Base-by-base conservation (phyloP, 2,329 filamentous ascomycete species). In the Cytospora leucostoma region DNA sequence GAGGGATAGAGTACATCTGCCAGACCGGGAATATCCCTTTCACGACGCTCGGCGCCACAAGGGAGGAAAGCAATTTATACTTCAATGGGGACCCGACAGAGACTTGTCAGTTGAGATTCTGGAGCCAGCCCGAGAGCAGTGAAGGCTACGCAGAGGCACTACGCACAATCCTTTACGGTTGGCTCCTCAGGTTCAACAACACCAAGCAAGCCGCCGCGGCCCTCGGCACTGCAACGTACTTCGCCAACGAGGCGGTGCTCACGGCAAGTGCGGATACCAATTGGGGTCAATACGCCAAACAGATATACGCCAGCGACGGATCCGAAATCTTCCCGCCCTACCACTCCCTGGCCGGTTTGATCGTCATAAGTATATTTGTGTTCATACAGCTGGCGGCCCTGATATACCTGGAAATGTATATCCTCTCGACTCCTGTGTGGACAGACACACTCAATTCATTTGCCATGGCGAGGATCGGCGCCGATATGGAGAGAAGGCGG, bases 151-250 rank as follows among this genome's bases (percentile, higher is more conserved):
- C n/a, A n/a, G n/a, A n/a, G n/a, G n/a, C n/a, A n/a, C n/a, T n/a
- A n/a, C n/a, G n/a, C n/a, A n/a, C n/a, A n/a, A n/a, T n/a, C n/a
- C n/a, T n/a, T n/a, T n/a, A n/a, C n/a, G n/a, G n/a, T 11, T 35
- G 34, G 34, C 6, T 63, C 10, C 2, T 1, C 10, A 15, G 33
- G n/a, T 63, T 60, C 57, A 32, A 27, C 27, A 27, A 21, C 7
- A 21, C 21, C 17, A 38, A 7, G 37, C 21, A 19, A 21, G 61
- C 40, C 56, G 47, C 37, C 17, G 61, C 56, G 4, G 35, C 38
- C 17, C 50, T 64, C 37, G 50, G 58, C 19, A 64, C 59, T 5
- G 73, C 73, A 1, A 74, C 76, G 8, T 76, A 72, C 62, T 70
- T 75, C 7, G 68, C 68, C 12, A 60, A 68, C n/a, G 62, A 69